These are phyloP conservation scores for Xylogone sp. DNA, from an alignment of 2,329 filamentous ascomycete genomes.

Conservation along the genomic window DNA sequence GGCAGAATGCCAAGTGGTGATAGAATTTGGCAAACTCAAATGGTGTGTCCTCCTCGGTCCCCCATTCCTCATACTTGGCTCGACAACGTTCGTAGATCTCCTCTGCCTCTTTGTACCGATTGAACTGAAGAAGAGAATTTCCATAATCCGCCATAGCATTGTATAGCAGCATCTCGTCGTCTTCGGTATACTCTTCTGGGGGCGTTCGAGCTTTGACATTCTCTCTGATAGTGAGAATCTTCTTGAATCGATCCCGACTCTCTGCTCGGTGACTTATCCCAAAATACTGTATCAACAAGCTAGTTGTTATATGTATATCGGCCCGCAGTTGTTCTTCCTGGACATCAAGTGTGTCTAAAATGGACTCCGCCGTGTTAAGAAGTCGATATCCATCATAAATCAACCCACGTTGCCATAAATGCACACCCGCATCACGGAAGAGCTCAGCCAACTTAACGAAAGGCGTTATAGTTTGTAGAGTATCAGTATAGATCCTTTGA, in stretches of 20 bases:
- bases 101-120: conserved; percentile 12
- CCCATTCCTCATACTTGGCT: conserved; percentile 4
- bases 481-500: conserved; percentile 11
- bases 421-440: conserved; percentile 14
- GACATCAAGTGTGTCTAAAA: conserved; percentile 11
- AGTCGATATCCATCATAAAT: conserved; percentile 11
- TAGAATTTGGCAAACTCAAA: conserved; percentile 15
- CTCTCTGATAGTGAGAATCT: conserved; percentile 11
- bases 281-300: conserved; percentile 14
- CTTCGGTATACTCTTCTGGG: background rate
- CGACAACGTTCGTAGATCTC: conserved; percentile 9
- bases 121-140: conserved; percentile 12
- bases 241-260: conserved; percentile 10
- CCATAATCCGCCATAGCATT: conserved; percentile 15
- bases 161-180: conserved; percentile 9
- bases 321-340: conserved; percentile 9
- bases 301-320: conserved; percentile 15
- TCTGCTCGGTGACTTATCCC: conserved; percentile 12
- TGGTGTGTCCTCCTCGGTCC: conserved; percentile 6
- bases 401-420: conserved; percentile 14
- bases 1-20: conserved; percentile 16
- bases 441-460: conserved; percentile 13
- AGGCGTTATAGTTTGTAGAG: conserved; percentile 4
- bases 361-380: conserved; percentile 12
- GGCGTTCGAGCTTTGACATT: conserved; percentile 1